phyloP scores from a whole-genome alignment of 2,329 filamentous ascomycete species.

The Fusarium mangiferae region DNA sequence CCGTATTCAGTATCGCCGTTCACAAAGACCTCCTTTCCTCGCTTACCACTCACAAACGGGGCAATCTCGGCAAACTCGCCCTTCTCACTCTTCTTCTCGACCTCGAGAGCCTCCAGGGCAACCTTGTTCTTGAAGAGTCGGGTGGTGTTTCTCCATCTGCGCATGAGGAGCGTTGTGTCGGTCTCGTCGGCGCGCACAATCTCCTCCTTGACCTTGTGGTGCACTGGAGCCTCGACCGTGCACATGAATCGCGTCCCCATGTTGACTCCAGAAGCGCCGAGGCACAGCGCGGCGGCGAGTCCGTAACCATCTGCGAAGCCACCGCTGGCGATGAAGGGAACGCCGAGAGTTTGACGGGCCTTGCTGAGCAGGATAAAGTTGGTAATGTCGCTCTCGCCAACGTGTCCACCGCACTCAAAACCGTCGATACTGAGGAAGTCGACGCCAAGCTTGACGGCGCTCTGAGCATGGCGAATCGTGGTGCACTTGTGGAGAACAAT shows the following conservation, averaged over 20 bases:
- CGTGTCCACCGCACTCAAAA: constrained; percentile 94
- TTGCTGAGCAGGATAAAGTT: constrained; percentile 89
- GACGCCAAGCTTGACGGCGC: constrained; percentile 91
- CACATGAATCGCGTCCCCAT: constrained; percentile 99
- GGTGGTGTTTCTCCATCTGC: constrained; percentile 93
- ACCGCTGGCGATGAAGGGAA: constrained; percentile 95
- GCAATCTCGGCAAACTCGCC: constrained; percentile 93
- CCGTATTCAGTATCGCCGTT: constrained; percentile 92
- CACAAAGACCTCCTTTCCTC: constrained; percentile 89
- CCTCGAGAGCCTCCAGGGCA: constrained; percentile 78
- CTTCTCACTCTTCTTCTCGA: constrained; percentile 83
- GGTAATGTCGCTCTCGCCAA: constrained; percentile 87
- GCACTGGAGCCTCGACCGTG: constrained; percentile 91
- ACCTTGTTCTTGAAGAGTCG: constrained; percentile 93
- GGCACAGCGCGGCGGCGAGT: constrained; percentile 86
- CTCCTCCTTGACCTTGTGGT: constrained; percentile 90
- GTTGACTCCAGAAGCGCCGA: constrained; percentile 95
- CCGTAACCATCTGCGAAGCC: constrained; percentile 96
- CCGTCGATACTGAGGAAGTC: constrained; percentile 98
- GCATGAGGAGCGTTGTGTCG: constrained; percentile 87
- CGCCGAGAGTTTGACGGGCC: constrained; percentile 82
- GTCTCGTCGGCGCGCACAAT: constrained; percentile 91
- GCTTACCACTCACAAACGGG: constrained; percentile 87
- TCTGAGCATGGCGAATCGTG: constrained; percentile 91
- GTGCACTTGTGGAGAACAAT: constrained; percentile 98